phyloP scores from a whole-genome alignment of 257 asterid species.

The Plantago elongata region DNA sequence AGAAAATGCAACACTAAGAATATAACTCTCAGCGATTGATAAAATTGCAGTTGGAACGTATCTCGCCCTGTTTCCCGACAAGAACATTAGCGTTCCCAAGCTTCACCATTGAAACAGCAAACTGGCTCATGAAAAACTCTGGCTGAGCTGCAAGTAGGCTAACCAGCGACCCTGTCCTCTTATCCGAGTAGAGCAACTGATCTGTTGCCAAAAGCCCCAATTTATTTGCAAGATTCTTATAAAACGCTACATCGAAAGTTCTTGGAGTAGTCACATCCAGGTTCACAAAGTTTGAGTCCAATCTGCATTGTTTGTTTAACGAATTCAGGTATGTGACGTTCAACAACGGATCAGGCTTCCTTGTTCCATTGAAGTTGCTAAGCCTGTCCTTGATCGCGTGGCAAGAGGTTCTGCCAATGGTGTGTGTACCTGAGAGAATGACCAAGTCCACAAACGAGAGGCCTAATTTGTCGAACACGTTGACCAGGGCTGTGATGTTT shows the following conservation, averaged over 20 bases:
- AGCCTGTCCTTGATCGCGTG: slow-evolving; percentile 29
- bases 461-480: slow-evolving; percentile 54
- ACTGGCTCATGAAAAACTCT: slow-evolving; percentile 36
- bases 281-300: slow-evolving; percentile 16
- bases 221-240: slow-evolving; percentile 33
- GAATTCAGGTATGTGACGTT: slow-evolving; percentile 20
- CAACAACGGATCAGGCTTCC: slow-evolving; percentile 33
- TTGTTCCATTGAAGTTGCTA: slow-evolving; percentile 28
- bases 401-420: slow-evolving; percentile 41
- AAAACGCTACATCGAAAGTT: slow-evolving; percentile 36
- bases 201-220: slow-evolving; percentile 38
- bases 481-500: slow-evolving; percentile 46
- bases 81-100: slow-evolving; percentile 39
- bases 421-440: slow-evolving; percentile 73
- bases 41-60: slow-evolving; percentile 35
- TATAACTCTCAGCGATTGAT: slow-evolving; percentile 18
- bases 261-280: slow-evolving; percentile 37
- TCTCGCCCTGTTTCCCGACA: slow-evolving; percentile 30
- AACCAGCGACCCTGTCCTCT: slow-evolving; percentile 32
- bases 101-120: slow-evolving; percentile 43
- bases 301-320: slow-evolving; percentile 26
- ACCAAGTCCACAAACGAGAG: slow-evolving; percentile 63
- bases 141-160: slow-evolving; percentile 29
- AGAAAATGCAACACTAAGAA: no score
- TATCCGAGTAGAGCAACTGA: slow-evolving; percentile 38